phyloP scores from a whole-genome alignment of 495 filamentous ascomycete species.

The Pyrenopolyporus hunteri region DNA sequence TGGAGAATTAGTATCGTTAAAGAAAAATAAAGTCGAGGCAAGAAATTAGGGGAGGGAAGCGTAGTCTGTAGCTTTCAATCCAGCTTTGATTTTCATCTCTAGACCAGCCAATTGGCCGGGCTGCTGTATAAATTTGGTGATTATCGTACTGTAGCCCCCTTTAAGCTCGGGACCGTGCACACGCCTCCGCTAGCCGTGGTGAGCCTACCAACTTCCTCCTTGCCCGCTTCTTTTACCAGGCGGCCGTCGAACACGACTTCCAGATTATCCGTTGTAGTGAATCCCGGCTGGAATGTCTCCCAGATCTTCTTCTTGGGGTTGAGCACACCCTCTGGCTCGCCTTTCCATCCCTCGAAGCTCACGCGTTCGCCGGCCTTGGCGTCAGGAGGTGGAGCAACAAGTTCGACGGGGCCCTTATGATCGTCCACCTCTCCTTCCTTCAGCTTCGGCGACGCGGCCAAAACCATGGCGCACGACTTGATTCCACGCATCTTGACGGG shows the following conservation, averaged over 20 bases:
- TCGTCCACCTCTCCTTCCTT: constrained; percentile 80
- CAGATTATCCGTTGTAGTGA: constrained; percentile 78
- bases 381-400: constrained; percentile 83
- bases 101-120: neutral
- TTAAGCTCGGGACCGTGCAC: constrained; percentile 75
- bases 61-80: constrained; percentile 17
- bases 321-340: constrained; percentile 87
- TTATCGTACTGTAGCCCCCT: constrained; percentile 73
- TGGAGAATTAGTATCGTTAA: neutral
- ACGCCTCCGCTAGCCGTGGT: constrained; percentile 71
- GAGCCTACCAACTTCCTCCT: constrained; percentile 71
- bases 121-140: constrained; percentile 6
- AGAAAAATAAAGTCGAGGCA: neutral
- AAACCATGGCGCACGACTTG: constrained; percentile 93
- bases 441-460: constrained; percentile 85
- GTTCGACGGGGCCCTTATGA: constrained; percentile 89
- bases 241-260: constrained; percentile 70
- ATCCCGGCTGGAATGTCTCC: constrained; percentile 94
- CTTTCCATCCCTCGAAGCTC: constrained; percentile 91
- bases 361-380: constrained; percentile 83
- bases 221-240: constrained; percentile 57
- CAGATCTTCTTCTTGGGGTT: constrained; percentile 99
- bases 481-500: constrained; percentile 98
- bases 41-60: constrained; percentile 1
- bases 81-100: constrained; percentile 27